Evolutionary conservation across 306 rosid species (phyloP).

Genomic region (Pueraria montana): DNA sequence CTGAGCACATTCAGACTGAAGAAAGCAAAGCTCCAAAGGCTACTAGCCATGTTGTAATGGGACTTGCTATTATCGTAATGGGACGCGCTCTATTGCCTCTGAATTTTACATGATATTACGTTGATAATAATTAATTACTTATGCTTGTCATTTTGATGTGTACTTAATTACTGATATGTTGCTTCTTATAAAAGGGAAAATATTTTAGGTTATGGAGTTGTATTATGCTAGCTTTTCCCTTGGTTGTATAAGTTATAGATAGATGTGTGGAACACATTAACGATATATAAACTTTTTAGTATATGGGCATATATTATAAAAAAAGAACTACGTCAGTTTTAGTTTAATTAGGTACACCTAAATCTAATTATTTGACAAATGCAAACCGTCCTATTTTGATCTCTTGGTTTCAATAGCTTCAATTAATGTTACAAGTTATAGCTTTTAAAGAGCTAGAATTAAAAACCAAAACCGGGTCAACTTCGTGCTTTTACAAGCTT

Average conservation of each 20-base stretch:
- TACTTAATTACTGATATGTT: not conserved
- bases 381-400: not conserved
- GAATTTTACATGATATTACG: not conserved
- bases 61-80: constrained; percentile 56
- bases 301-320: not conserved
- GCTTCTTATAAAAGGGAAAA: constrained; percentile 3
- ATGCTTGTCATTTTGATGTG: constrained; percentile 5
- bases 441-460: not conserved
- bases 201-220: not conserved
- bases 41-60: constrained; percentile 52
- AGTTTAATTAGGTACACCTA: not conserved
- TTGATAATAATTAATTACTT: not conserved
- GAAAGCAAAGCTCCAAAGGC: constrained; percentile 53
- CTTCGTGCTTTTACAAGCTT: too few species aligned
- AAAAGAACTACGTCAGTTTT: not conserved
- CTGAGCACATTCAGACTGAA: constrained; percentile 61
- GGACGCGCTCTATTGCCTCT: constrained; percentile 52
- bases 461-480: not conserved
- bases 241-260: too few species aligned
- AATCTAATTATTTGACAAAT: not conserved
- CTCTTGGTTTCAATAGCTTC: not conserved
- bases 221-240: not conserved
- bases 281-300: constrained; percentile 9
- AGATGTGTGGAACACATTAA: not conserved
- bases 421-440: not conserved